phyloP scores from a whole-genome alignment of 202 grass and related monocot genomes.

The Setaria italica region DNA sequence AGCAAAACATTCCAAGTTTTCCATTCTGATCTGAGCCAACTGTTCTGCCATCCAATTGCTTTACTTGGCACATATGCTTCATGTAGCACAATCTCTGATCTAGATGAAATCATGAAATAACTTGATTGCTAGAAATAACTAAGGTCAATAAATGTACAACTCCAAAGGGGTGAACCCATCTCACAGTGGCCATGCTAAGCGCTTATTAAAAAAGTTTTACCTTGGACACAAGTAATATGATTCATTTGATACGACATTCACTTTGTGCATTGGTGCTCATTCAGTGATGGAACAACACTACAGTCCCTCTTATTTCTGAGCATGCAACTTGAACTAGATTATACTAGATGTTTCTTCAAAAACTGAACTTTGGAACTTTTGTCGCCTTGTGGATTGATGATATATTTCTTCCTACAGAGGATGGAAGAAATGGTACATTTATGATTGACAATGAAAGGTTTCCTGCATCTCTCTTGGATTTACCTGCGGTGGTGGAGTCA shows the following conservation, averaged over 20 bases:
- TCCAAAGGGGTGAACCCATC: not conserved
- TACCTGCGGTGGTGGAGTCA: slow-evolving; percentile 76
- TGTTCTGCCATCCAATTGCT: not conserved
- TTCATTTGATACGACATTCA: slow-evolving; percentile 11
- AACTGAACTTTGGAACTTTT: slow-evolving; percentile 11
- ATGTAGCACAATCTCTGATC: not conserved
- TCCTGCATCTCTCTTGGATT: slow-evolving; percentile 87
- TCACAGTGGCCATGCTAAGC: not conserved
- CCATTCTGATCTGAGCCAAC: not conserved
- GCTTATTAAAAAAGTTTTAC: not conserved
- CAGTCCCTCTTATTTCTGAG: slow-evolving; percentile 7
- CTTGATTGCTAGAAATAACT: not conserved
- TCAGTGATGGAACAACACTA: not conserved
- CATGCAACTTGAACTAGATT: not conserved
- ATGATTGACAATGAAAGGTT: slow-evolving; percentile 85
- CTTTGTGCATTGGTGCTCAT: not conserved
- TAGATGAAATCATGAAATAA: slow-evolving; percentile 30
- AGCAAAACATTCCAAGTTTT: not conserved
- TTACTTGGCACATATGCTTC: slow-evolving; percentile 11
- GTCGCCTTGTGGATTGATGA: slow-evolving; percentile 31
- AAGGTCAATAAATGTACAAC: slow-evolving; percentile 2
- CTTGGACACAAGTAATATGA: not conserved
- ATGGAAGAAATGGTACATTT: slow-evolving; percentile 95
- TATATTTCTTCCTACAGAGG: slow-evolving; percentile 59
- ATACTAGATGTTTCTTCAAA: slow-evolving; percentile 21